phyloP scores from a whole-genome alignment of 441 rosid species.

The Capsella rubella region DNA sequence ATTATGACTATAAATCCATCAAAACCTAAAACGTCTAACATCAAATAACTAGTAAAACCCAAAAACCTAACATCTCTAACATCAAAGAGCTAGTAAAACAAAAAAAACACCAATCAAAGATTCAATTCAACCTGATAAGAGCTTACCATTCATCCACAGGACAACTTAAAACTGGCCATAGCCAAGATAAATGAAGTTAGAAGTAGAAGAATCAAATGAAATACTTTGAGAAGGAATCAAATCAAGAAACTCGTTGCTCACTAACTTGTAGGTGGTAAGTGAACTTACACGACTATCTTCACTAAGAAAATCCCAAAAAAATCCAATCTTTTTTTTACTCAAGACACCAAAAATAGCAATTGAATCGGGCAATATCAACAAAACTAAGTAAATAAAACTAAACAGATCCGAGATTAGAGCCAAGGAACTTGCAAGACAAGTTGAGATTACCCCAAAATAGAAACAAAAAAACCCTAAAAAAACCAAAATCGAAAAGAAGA shows the following conservation, averaged over 20 bases:
- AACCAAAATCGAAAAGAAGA: slow-evolving; percentile 22
- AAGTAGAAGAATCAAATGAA: background rate
- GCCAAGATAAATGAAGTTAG: slow-evolving; percentile 5
- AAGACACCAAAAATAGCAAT: slow-evolving; percentile 45
- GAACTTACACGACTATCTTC: slow-evolving; percentile 24
- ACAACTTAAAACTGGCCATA: slow-evolving; percentile 1
- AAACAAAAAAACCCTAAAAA: slow-evolving; percentile 24
- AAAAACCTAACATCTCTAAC: too few relatives aligned
- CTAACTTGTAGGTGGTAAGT: slow-evolving; percentile 39
- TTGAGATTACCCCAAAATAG: slow-evolving; percentile 30
- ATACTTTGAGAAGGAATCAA: background rate
- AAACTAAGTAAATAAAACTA: background rate
- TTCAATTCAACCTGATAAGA: background rate
- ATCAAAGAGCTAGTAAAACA: too few relatives aligned
- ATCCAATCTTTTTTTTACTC: background rate
- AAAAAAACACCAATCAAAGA: background rate
- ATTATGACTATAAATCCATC: background rate
- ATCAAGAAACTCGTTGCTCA: slow-evolving; percentile 11
- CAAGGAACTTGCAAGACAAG: slow-evolving; percentile 39
- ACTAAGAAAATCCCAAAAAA: slow-evolving; percentile 27
- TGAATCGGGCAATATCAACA: slow-evolving; percentile 8
- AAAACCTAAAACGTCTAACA: background rate
- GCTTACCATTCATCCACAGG: background rate
- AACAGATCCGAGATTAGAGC: slow-evolving; percentile 64
- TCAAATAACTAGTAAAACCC: background rate